Evolutionary conservation across 2,329 filamentous ascomycete species (phyloP).

Genomic region (Fusarium cicatricum): DNA sequence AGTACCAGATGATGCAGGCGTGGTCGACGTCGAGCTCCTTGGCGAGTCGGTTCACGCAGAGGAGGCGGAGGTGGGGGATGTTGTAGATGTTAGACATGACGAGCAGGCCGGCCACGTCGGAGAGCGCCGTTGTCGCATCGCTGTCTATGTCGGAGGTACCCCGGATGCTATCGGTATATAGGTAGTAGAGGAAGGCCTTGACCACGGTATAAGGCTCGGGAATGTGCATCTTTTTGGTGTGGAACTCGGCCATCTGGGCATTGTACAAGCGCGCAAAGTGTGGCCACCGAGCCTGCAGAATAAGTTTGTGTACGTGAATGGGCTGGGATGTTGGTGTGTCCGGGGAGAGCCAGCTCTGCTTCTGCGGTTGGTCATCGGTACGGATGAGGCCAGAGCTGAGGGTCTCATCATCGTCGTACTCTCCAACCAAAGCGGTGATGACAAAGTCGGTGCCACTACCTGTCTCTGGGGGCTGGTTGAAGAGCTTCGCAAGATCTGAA

Average conservation of each 20-base stretch:
- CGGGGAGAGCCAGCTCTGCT: constrained; percentile 66
- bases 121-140: constrained; percentile 78
- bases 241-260: constrained; percentile 96
- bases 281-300: constrained; percentile 94
- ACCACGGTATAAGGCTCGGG: constrained; percentile 95
- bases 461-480: constrained; percentile 84
- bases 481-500: constrained; percentile 83
- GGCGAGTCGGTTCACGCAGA: constrained; percentile 89
- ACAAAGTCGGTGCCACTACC: constrained; percentile 91
- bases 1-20: constrained; percentile 96
- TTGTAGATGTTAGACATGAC: constrained; percentile 99
- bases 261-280: constrained; percentile 94
- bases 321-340: constrained; percentile 76
- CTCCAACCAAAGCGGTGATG: constrained; percentile 87
- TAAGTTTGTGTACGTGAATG: constrained; percentile 95
- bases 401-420: constrained; percentile 73
- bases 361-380: constrained; percentile 51
- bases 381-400: constrained; percentile 61
- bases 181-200: constrained; percentile 92
- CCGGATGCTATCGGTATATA: constrained; percentile 94
- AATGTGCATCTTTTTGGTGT: constrained; percentile 97
- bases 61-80: constrained; percentile 87
- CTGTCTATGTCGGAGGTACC: constrained; percentile 60
- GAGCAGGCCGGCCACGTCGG: constrained; percentile 90
- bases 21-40: constrained; percentile 94